Evolutionary conservation across 2,329 filamentous ascomycete genomes (phyloP).

Genomic region (Metarhizium brunneum): DNA sequence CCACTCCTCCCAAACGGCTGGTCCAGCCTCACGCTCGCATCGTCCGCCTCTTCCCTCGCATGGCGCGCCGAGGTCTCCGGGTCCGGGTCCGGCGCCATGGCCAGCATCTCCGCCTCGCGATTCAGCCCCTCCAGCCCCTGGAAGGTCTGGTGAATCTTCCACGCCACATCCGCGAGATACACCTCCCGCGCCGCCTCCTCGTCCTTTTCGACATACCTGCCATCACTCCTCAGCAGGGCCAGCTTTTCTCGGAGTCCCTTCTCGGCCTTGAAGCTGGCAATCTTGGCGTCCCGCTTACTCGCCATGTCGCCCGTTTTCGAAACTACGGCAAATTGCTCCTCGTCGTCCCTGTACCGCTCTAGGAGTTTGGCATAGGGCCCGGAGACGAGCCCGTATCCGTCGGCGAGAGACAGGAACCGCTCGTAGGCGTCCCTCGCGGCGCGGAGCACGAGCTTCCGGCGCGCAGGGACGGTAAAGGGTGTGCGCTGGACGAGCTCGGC

Average conservation of each 20-base stretch:
- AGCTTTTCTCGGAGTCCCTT: constrained; percentile 77
- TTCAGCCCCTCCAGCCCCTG: constrained; percentile 80
- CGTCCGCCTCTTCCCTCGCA: constrained; percentile 22
- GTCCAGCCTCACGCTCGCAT: constrained; percentile 61
- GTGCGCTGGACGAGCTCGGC: constrained; percentile 71
- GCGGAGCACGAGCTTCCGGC: constrained; percentile 55
- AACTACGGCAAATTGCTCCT: constrained; percentile 63
- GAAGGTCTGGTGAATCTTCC: constrained; percentile 71
- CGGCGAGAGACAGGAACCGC: constrained; percentile 64
- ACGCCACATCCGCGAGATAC: constrained; percentile 65
- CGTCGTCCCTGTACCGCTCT: constrained; percentile 63
- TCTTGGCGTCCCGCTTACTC: constrained; percentile 71
- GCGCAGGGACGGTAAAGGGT: constrained; percentile 38
- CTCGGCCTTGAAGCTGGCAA: constrained; percentile 74
- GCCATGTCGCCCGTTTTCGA: constrained; percentile 48
- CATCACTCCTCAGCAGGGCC: constrained; percentile 42
- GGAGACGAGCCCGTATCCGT: constrained; percentile 67
- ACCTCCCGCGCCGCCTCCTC: constrained; percentile 76
- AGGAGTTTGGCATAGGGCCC: constrained; percentile 58
- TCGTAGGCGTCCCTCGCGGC: constrained; percentile 65
- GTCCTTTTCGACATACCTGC: constrained; percentile 53
- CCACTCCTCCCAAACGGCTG: constrained; percentile 39
- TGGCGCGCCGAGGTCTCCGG: constrained; percentile 30
- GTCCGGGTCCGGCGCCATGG: constrained; percentile 54
- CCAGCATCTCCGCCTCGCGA: constrained; percentile 75